Conservation (phyloP, 768 basidiomycete species). For the Pulveroboletus frians region DNA sequence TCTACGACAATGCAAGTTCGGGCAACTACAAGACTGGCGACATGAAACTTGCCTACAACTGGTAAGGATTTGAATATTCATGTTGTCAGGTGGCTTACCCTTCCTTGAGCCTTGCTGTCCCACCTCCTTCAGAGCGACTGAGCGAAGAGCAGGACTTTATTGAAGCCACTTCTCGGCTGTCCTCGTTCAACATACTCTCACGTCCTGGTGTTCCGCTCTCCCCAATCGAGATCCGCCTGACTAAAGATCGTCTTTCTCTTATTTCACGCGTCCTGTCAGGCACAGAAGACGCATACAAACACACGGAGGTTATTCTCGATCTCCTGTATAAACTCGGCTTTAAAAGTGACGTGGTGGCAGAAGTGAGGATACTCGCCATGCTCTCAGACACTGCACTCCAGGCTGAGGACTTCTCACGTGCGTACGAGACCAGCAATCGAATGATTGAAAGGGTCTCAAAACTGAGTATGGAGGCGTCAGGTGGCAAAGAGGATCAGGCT, state of each 20-base stretch:
- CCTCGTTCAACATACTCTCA: constrained; percentile 84
- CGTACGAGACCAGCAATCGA: constrained; percentile 62
- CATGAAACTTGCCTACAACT: constrained; percentile 96
- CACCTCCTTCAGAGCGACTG: constrained; percentile 56
- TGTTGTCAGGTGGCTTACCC: constrained; percentile 2
- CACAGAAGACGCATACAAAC: constrained; percentile 84
- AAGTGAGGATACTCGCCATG: constrained; percentile 85
- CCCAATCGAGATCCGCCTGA: constrained; percentile 90
- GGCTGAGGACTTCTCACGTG: constrained; percentile 70
- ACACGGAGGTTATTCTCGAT: constrained; percentile 88
- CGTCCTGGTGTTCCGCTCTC: constrained; percentile 72
- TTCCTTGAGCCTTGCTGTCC: constrained; percentile 65
- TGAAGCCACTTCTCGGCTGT: constrained; percentile 92
- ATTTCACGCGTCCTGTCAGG: constrained; percentile 80
- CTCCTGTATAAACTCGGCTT: constrained; percentile 86
- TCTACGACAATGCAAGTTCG: constrained; percentile 90
- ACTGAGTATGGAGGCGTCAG: constrained; percentile 36
- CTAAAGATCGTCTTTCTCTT: constrained; percentile 83
- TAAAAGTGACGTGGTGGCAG: constrained; percentile 62
- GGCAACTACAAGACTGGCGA: constrained; percentile 92
- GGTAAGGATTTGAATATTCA: constrained; percentile 42
- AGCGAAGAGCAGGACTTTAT: constrained; percentile 83
- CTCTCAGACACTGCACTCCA: constrained; percentile 83
- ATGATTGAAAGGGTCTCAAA: constrained; percentile 64
- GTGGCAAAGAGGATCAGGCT: constrained; percentile 34